phyloP scores from a whole-genome alignment of 139 green algal genomes.

The Chlorella sp. region DNA sequence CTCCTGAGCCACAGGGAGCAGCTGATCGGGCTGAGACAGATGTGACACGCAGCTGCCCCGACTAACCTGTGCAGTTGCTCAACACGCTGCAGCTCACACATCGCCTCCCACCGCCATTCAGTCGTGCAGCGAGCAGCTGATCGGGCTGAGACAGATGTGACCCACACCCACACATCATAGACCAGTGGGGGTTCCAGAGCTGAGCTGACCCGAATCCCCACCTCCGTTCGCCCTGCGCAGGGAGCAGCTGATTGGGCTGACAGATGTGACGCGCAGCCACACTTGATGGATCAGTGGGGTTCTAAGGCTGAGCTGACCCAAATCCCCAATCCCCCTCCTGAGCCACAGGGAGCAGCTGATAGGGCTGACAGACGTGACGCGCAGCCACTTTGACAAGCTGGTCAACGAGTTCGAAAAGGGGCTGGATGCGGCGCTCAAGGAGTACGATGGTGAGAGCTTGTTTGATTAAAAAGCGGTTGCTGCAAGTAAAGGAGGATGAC shows the following conservation, averaged over 20 bases:
- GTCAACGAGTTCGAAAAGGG: constrained; percentile 84
- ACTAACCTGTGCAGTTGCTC: constrained; percentile 86
- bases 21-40: constrained; percentile 90
- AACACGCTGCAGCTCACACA: too few species aligned
- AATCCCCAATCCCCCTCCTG: too few species aligned
- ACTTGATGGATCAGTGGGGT: too few species aligned
- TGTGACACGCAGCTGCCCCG: constrained; percentile 84
- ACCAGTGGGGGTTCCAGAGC: too few species aligned
- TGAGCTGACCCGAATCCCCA: too few species aligned
- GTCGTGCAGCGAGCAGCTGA: constrained; percentile 85
- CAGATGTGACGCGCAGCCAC: too few species aligned
- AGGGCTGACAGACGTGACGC: constrained; percentile 89
- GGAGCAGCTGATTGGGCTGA: constrained; percentile 87
- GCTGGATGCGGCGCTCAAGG: constrained; percentile 66
- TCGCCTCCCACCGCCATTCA: too few species aligned
- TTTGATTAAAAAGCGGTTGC: too few species aligned
- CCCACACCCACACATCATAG: too few species aligned
- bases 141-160: constrained; percentile 91
- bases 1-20: constrained; percentile 84
- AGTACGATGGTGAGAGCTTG: constrained; percentile 13
- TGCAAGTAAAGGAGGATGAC: too few species aligned
- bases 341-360: constrained; percentile 87
- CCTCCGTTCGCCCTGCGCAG: too few species aligned
- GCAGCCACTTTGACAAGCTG: constrained; percentile 89
- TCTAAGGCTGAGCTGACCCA: too few species aligned